These are phyloP conservation scores for Neonectria punicea DNA, from an alignment of 2,329 filamentous ascomycete species.

Conservation along the genomic window DNA sequence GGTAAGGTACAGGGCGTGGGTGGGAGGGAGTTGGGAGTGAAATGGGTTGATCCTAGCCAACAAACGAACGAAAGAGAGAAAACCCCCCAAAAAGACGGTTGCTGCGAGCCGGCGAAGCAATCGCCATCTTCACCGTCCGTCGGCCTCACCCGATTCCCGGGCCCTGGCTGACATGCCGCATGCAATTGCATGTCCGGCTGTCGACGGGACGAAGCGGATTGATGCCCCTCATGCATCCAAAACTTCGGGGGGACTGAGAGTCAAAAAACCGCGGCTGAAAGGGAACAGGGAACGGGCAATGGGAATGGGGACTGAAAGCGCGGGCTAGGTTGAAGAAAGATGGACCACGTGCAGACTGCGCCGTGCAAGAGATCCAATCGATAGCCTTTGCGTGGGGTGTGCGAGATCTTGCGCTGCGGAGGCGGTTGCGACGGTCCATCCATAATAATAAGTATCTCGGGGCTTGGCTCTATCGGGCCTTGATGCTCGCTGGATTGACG, in stretches of 20 bases:
- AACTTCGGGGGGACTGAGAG: conserved; percentile 14
- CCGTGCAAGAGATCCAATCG: conserved; percentile 36
- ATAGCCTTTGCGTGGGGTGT: conserved; percentile 27
- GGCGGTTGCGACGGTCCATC: conserved; percentile 15
- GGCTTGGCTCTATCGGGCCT: conserved; percentile 7
- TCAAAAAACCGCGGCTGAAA: conserved; percentile 15
- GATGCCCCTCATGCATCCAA: conserved; percentile 14
- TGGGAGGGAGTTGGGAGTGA: background rate
- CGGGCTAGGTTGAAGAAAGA: conserved; percentile 2
- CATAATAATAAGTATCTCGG: background rate
- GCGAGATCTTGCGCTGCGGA: conserved; percentile 26
- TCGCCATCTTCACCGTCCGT: background rate
- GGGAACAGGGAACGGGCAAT: conserved; percentile 3
- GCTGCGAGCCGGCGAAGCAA: background rate
- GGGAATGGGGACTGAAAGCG: conserved; percentile 7
- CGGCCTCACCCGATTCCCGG: conserved; percentile 31
- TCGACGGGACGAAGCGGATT: conserved; percentile 10
- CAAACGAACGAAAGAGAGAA: background rate
- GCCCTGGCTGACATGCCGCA: conserved; percentile 11
- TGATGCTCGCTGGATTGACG: conserved; percentile 8
- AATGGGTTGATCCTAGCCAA: conserved; percentile 11
- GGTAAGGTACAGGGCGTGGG: background rate
- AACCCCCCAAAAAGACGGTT: background rate
- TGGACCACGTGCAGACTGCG: conserved; percentile 21
- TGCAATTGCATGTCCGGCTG: conserved; percentile 25